phyloP scores from a whole-genome alignment of 2,329 filamentous ascomycete genomes.

The Aspergillus sp. region DNA sequence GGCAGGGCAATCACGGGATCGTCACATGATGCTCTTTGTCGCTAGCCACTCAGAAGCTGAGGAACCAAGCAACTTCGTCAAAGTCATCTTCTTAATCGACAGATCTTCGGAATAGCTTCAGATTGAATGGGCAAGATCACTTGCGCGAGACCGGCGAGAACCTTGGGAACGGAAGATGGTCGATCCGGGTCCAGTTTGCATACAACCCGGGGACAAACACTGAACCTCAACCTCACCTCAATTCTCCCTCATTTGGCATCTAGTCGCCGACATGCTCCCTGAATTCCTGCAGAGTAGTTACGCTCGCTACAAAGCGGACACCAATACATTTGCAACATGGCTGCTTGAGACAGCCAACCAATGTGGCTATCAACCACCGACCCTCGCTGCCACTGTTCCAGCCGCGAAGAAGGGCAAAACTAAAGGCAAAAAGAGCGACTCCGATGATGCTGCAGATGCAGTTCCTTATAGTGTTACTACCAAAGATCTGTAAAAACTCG shows the following conservation, averaged over 20 bases:
- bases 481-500: slow-evolving; percentile 30
- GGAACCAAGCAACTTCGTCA: too few relatives aligned
- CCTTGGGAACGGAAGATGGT: too few relatives aligned
- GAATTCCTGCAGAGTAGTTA: slow-evolving; percentile 33
- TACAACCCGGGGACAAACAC: too few relatives aligned
- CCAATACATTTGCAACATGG: slow-evolving; percentile 35
- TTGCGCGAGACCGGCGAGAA: too few relatives aligned
- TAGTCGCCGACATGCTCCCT: slow-evolving; percentile 28
- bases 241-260: not conserved
- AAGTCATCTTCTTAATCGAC: rapidly evolving
- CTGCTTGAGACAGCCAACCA: slow-evolving; percentile 31
- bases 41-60: too few relatives aligned
- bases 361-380: slow-evolving; percentile 29
- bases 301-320: slow-evolving; percentile 33
- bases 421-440: slow-evolving; percentile 20
- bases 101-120: too few relatives aligned
- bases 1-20: too few relatives aligned
- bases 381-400: slow-evolving; percentile 16
- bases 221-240: too few relatives aligned
- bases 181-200: too few relatives aligned
- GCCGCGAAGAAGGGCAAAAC: slow-evolving; percentile 14
- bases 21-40: too few relatives aligned
- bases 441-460: slow-evolving; percentile 18
- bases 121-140: too few relatives aligned
- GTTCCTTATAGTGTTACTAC: slow-evolving; percentile 27